Evolutionary conservation across 805 yeast species (phyloP).

Genomic region (Starmera dryadoides): DNA sequence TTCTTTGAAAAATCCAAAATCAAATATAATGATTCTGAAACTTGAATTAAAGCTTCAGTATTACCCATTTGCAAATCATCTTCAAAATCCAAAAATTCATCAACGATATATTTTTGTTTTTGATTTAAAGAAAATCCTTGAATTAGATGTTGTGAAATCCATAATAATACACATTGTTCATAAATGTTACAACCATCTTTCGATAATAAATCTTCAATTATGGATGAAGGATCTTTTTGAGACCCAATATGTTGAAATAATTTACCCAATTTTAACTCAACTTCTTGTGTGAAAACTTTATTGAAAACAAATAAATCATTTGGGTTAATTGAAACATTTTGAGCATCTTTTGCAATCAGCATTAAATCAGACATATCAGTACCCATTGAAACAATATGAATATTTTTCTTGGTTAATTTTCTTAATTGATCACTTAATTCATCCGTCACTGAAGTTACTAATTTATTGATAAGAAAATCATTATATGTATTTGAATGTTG

Average conservation of each 20-base stretch:
- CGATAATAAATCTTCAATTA: slow-evolving; percentile 16
- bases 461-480: slow-evolving; percentile 8
- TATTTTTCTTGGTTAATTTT: slow-evolving; percentile 8
- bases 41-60: slow-evolving; percentile 8
- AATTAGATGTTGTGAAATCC: slow-evolving; percentile 30
- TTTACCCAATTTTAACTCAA: slow-evolving; percentile 12
- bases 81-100: slow-evolving; percentile 21
- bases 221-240: slow-evolving; percentile 6
- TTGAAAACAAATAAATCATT: slow-evolving; percentile 13
- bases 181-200: slow-evolving; percentile 8
- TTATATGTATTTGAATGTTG: slow-evolving; percentile 5
- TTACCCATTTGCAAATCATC: slow-evolving; percentile 17
- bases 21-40: slow-evolving; percentile 21
- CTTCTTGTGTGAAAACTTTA: slow-evolving; percentile 13
- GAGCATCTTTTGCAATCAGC: slow-evolving; percentile 12
- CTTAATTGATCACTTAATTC: slow-evolving; percentile 14
- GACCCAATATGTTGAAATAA: slow-evolving; percentile 18
- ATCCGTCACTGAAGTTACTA: slow-evolving; percentile 8
- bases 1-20: slow-evolving; percentile 35
- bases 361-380: slow-evolving; percentile 10
- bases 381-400: slow-evolving; percentile 2
- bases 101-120: slow-evolving; percentile 8
- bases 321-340: not conserved
- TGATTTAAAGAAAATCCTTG: slow-evolving; percentile 14
- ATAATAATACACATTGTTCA: slow-evolving; percentile 23